A percentile compares a stretch with the other conserved stretches of the same genome.
These are phyloP conservation scores for Groenewaldozyma sp. DNA, from an alignment of 1,139 yeast genomes.

Conservation along the genomic window DNA sequence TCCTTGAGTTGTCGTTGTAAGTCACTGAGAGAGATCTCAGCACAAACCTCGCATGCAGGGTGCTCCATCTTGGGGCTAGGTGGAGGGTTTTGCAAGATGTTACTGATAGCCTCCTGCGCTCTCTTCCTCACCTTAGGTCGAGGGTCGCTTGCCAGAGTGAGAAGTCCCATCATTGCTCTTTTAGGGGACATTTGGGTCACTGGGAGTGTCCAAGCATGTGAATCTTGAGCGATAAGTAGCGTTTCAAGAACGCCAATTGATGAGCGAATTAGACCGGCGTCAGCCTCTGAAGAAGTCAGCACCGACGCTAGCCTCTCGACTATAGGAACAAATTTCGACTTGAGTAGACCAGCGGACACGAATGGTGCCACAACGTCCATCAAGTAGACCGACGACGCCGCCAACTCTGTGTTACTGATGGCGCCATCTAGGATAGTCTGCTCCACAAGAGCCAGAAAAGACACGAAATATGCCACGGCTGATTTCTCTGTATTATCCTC, in stretches of 20 bases:
- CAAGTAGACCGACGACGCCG: slow-evolving; percentile 70
- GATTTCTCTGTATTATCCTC: slow-evolving; percentile 55
- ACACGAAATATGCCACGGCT: slow-evolving; percentile 68
- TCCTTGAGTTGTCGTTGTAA: slow-evolving; percentile 36
- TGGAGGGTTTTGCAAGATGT: slow-evolving; percentile 60
- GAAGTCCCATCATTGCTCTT: slow-evolving; percentile 71
- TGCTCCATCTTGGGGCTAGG: slow-evolving; percentile 75
- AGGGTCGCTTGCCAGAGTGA: slow-evolving; percentile 74
- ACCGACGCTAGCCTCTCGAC: slow-evolving; percentile 75
- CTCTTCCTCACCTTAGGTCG: slow-evolving; percentile 95
- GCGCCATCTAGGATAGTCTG: slow-evolving; percentile 50
- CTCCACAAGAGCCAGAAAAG: slow-evolving; percentile 72
- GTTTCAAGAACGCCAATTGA: slow-evolving; percentile 80
- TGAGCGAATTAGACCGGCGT: slow-evolving; percentile 79
- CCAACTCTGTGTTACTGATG: slow-evolving; percentile 51
- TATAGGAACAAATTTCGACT: slow-evolving; percentile 66
- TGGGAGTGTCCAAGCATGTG: slow-evolving; percentile 57
- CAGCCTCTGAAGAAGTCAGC: slow-evolving; percentile 57
- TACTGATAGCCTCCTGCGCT: slow-evolving; percentile 76
- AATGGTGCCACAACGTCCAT: slow-evolving; percentile 73
- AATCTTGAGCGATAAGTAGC: slow-evolving; percentile 71
- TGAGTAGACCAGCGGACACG: slow-evolving; percentile 58
- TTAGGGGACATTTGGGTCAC: slow-evolving; percentile 54
- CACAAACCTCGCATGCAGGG: slow-evolving; percentile 61
- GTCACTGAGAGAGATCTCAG: slow-evolving; percentile 55